Percentiles rank a stretch among this genome's conserved stretches.
Evolutionary conservation across 805 yeast species (phyloP).

Genomic region (Candida coleopterorum): DNA sequence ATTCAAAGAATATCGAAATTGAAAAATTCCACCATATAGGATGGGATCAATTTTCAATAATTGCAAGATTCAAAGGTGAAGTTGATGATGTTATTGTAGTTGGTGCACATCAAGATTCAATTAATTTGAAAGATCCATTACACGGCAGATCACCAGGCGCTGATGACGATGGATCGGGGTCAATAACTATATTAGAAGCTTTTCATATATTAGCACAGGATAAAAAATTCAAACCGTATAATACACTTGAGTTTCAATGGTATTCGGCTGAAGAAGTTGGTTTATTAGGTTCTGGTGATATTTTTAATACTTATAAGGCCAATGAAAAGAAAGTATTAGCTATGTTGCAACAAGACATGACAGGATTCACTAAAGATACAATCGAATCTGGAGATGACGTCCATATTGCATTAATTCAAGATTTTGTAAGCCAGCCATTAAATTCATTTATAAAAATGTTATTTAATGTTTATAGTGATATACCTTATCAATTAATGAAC

Average conservation of each 20-base stretch:
- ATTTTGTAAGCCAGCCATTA: constrained; percentile 53
- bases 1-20: constrained; percentile 27
- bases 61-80: constrained; percentile 58
- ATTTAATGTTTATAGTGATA: constrained; percentile 55
- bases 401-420: constrained; percentile 75
- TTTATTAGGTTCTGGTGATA: constrained; percentile 74
- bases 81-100: constrained; percentile 54
- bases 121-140: constrained; percentile 66
- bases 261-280: constrained; percentile 96
- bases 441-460: constrained; percentile 58
- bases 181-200: constrained; percentile 71
- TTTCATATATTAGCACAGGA: constrained; percentile 50
- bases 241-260: constrained; percentile 86
- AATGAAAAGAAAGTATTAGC: constrained; percentile 54
- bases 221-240: constrained; percentile 45
- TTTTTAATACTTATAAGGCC: constrained; percentile 51
- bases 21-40: constrained; percentile 51
- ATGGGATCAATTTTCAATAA: constrained; percentile 76
- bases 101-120: constrained; percentile 87
- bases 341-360: constrained; percentile 93
- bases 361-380: constrained; percentile 63
- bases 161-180: constrained; percentile 90
- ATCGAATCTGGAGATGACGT: constrained; percentile 47
- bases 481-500: constrained; percentile 66
- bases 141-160: constrained; percentile 83